A percentile compares a stretch with the other conserved stretches of the same genome.
phyloP scores from a whole-genome alignment of 176 grass and related monocot genomes.

The Oryza brachyantha region DNA sequence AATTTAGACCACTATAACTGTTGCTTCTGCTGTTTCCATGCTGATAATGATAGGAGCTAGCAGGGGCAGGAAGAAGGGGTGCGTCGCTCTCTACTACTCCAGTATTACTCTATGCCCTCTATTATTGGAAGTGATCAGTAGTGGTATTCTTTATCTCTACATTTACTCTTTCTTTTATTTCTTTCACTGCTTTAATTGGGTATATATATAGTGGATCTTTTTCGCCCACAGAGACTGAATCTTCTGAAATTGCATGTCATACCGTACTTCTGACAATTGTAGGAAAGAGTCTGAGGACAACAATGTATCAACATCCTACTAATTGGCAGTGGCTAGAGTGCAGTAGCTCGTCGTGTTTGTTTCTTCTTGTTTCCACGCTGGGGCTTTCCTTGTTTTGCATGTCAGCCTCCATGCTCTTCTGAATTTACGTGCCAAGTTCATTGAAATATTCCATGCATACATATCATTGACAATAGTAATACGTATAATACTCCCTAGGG shows the following conservation, averaged over 20 bases:
- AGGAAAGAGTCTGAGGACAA: slow-evolving; percentile 28
- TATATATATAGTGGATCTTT: slow-evolving; percentile 36
- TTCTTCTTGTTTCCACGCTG: slow-evolving; percentile 42
- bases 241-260: slow-evolving; percentile 55
- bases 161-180: slow-evolving; percentile 36
- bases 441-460: not conserved
- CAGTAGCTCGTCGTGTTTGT: slow-evolving; percentile 28
- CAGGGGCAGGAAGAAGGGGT: slow-evolving; percentile 5
- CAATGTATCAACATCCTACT: slow-evolving; percentile 25
- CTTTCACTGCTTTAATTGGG: slow-evolving; percentile 49
- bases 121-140: slow-evolving; percentile 59
- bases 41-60: slow-evolving; percentile 29
- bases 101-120: slow-evolving; percentile 20
- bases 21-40: slow-evolving; percentile 39
- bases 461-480: not conserved
- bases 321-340: slow-evolving; percentile 25
- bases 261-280: slow-evolving; percentile 31
- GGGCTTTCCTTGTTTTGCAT: slow-evolving; percentile 27
- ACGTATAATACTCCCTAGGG: no score
- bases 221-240: slow-evolving; percentile 36
- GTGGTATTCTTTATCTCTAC: slow-evolving; percentile 32
- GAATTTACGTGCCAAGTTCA: slow-evolving; percentile 16
- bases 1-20: slow-evolving; percentile 28
- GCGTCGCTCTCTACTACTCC: slow-evolving; percentile 21
- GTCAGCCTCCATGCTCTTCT: slow-evolving; percentile 24